Evolutionary conservation across 1,284 basidiomycete genomes (phyloP).

Genomic region (Mycosarcoma maydis): DNA sequence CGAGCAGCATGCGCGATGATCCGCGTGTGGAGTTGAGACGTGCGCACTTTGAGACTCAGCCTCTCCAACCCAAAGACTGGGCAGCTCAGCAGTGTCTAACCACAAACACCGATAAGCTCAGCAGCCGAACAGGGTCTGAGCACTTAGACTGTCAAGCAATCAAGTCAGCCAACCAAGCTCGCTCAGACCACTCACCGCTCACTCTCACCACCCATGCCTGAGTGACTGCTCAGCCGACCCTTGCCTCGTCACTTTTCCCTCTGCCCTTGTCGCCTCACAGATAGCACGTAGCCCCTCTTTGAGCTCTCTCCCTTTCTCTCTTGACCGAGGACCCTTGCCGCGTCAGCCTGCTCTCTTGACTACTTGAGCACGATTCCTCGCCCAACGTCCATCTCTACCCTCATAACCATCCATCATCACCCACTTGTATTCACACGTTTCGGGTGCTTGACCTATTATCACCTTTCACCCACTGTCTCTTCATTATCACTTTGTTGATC

Average conservation of each 20-base stretch:
- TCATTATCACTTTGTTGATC: neutral
- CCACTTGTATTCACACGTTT: constrained; percentile 6
- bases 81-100: constrained; percentile 23
- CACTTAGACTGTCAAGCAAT: too few species aligned
- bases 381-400: constrained; percentile 8
- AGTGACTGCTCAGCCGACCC: constrained; percentile 24
- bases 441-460: constrained; percentile 5
- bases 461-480: neutral
- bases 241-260: neutral
- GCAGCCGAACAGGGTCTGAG: too few species aligned
- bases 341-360: constrained; percentile 13
- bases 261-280: neutral
- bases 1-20: constrained; percentile 29
- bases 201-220: neutral
- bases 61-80: neutral
- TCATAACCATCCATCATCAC: constrained; percentile 11
- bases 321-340: constrained; percentile 5
- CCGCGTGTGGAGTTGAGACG: constrained; percentile 36
- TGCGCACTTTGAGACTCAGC: constrained; percentile 23
- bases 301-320: constrained; percentile 1
- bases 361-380: constrained; percentile 20
- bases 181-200: neutral
- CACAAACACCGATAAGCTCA: too few species aligned
- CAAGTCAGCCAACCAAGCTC: neutral
- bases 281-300: neutral